Conservation (phyloP, 306 rosid genomes). For the Myrica gale region DNA sequence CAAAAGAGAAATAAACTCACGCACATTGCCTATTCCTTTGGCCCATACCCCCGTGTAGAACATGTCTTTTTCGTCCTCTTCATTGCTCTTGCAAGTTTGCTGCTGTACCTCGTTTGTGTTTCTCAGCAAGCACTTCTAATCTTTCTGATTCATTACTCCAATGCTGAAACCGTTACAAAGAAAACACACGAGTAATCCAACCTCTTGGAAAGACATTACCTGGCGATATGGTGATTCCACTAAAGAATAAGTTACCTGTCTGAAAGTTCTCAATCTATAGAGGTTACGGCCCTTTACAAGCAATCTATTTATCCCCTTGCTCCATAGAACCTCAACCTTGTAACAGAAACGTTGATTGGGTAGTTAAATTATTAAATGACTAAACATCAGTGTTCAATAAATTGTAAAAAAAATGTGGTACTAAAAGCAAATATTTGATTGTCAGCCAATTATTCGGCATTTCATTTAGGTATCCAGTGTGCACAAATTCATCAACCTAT, state of each 20-base stretch:
- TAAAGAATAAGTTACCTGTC: slow-evolving; percentile 47
- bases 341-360: slow-evolving; percentile 19
- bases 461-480: background rate
- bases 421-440: background rate
- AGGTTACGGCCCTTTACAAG: slow-evolving; percentile 90
- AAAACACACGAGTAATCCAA: slow-evolving; percentile 26
- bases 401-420: background rate
- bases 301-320: slow-evolving; percentile 56
- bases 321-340: slow-evolving; percentile 86
- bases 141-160: slow-evolving; percentile 76
- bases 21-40: background rate
- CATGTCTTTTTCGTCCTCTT: slow-evolving; percentile 39
- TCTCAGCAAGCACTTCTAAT: slow-evolving; percentile 62
- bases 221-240: slow-evolving; percentile 9
- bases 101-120: slow-evolving; percentile 69
- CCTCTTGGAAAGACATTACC: background rate
- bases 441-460: background rate
- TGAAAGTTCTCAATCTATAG: slow-evolving; percentile 64
- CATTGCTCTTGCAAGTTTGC: slow-evolving; percentile 52
- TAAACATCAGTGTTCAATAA: background rate
- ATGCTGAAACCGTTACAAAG: slow-evolving; percentile 36
- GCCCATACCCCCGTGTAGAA: slow-evolving; percentile 42
- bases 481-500: slow-evolving; percentile 2
- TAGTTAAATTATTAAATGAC: background rate
- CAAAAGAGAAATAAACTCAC: slow-evolving; percentile 15